Evolutionary conservation across 2,329 filamentous ascomycete genomes (phyloP).

Genomic region (Clonostachys rosea): DNA sequence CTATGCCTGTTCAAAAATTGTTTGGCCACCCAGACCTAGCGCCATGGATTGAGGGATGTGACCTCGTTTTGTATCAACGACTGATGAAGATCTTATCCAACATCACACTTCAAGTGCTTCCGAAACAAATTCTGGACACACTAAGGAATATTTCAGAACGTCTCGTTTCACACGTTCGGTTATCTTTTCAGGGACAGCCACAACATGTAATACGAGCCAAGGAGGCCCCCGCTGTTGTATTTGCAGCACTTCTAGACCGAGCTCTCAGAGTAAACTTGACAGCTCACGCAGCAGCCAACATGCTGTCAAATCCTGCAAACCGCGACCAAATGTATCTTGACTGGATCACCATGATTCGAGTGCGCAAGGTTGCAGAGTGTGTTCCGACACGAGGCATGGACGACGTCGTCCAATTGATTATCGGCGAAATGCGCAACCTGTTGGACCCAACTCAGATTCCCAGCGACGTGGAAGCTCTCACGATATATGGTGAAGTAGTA

Average conservation of each 20-base stretch:
- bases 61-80: slow-evolving; percentile 93
- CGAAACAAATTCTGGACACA: slow-evolving; percentile 80
- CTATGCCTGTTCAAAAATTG: slow-evolving; percentile 92
- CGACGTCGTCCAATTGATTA: slow-evolving; percentile 56
- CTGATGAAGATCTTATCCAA: slow-evolving; percentile 90
- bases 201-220: slow-evolving; percentile 83
- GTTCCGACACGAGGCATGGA: slow-evolving; percentile 62
- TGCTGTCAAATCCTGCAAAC: slow-evolving; percentile 84
- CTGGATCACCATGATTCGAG: slow-evolving; percentile 66
- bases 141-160: slow-evolving; percentile 81
- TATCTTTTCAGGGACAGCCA: slow-evolving; percentile 82
- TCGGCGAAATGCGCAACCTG: slow-evolving; percentile 65
- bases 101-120: slow-evolving; percentile 88
- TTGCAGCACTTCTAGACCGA: slow-evolving; percentile 80
- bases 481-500: background rate
- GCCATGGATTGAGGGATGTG: slow-evolving; percentile 92
- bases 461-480: background rate
- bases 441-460: slow-evolving; percentile 41
- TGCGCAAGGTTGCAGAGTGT: slow-evolving; percentile 59
- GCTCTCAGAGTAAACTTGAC: slow-evolving; percentile 89
- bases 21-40: slow-evolving; percentile 78
- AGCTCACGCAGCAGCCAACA: slow-evolving; percentile 89
- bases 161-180: slow-evolving; percentile 75
- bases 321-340: slow-evolving; percentile 94
- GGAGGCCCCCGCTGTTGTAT: slow-evolving; percentile 81